Evolutionary conservation across 352 stramenopile genomes (phyloP), one percentile per base, ranked within the genome.

Genomic region (Pythium sp.): DNA sequence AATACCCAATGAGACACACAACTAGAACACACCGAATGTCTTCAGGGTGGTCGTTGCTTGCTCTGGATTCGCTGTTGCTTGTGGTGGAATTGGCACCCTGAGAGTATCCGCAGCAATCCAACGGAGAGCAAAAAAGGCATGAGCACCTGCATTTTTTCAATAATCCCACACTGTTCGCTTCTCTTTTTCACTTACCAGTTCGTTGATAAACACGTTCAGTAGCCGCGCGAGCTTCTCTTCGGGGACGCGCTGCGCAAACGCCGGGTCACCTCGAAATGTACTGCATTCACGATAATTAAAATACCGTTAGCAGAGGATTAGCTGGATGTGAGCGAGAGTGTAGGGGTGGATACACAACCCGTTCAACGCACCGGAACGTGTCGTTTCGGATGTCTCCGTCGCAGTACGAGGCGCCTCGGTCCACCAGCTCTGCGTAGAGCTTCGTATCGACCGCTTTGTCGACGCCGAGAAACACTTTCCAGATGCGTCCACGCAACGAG

Each of bases 161-260:
- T 3, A 3, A 32, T 32, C 30, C 30, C 3, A 32, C 30, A 32
- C 30, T 32, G 5, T 36, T 36, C 2, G n/a, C 5, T 28, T 22
- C 30, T 28, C 34, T 11, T n/a, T 53, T 24, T 5, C 11, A 58
- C 54, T 47, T 55, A 86, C 80, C 79, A 94, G 69, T 65, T 95
- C 82, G 59, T 94, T 92, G 64, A 98, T 92, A 72, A 97, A 98
- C 11, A 93, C 92, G 72, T 98, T 98, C 4, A 98, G 79, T 11
- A 98, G 72, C 4, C 92, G 80, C 51, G 89, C 91, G n/a, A 98
- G 77, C 68, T 97, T 97, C 60, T 93, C 84, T 70, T 97, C 92
- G 12, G 91, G 90, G 28, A 98, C 92, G 12, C 90, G 86, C 49
- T 93, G 73, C 5, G 87, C 87, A 68, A 98, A 98, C 56, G 90